Percentiles rank a stretch among this genome's conserved stretches.
Evolutionary conservation across 148 eudicot species (phyloP).

Genomic region (Cornus florida): DNA sequence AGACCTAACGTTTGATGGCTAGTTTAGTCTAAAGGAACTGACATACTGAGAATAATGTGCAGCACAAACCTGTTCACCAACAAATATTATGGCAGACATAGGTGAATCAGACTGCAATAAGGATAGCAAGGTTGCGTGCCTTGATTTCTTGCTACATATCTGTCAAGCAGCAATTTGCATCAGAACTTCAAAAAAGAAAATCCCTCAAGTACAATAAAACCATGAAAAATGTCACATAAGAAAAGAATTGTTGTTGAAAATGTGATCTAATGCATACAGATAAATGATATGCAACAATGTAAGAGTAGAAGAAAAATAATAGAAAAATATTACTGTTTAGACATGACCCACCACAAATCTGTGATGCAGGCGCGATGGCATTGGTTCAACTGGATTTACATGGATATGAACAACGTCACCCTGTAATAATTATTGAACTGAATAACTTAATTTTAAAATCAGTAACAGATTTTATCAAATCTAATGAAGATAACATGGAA

Average conservation of each 20-base stretch:
- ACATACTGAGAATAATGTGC: slow-evolving; percentile 1
- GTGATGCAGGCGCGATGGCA: slow-evolving; percentile 78
- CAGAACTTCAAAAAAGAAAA: not conserved
- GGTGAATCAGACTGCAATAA: slow-evolving; percentile 71
- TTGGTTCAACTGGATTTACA: slow-evolving; percentile 82
- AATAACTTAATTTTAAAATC: slow-evolving; percentile 10
- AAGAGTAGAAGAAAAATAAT: not conserved
- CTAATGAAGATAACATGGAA: slow-evolving; percentile 1
- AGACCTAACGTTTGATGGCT: not conserved
- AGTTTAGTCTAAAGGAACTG: not conserved
- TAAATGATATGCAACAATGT: not conserved
- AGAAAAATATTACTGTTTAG: not conserved
- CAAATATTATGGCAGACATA: slow-evolving; percentile 87
- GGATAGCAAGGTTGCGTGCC: slow-evolving; percentile 52
- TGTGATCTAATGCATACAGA: too few relatives aligned
- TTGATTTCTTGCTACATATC: slow-evolving; percentile 63
- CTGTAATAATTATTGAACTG: slow-evolving; percentile 34
- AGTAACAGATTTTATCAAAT: not conserved
- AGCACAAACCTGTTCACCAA: slow-evolving; percentile 74
- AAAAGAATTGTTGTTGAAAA: too few relatives aligned
- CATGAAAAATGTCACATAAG: not conserved
- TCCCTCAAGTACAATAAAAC: not conserved
- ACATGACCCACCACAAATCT: slow-evolving; percentile 67
- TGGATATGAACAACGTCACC: slow-evolving; percentile 76
- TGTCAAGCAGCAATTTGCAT: slow-evolving; percentile 26